These are phyloP conservation scores for Globisporangium lucens DNA, from an alignment of 352 stramenopile genomes.

Conservation along the genomic window DNA sequence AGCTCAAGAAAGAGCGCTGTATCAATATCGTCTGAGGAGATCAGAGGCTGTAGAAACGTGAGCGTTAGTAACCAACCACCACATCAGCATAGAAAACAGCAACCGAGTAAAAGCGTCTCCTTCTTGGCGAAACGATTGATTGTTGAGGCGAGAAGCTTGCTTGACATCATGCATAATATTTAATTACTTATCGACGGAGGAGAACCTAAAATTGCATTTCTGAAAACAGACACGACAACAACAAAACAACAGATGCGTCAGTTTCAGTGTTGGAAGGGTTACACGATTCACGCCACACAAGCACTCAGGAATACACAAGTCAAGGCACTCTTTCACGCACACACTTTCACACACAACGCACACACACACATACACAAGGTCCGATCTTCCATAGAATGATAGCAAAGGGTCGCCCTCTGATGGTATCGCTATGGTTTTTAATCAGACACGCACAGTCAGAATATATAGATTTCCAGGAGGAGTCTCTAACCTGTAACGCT, in stretches of 20 bases:
- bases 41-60: neutral
- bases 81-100: neutral
- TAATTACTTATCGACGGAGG: slow-evolving; percentile 27
- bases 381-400: neutral
- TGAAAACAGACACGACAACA: slow-evolving; percentile 17
- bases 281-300: neutral
- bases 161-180: slow-evolving; percentile 23
- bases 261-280: slow-evolving; percentile 25
- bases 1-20: slow-evolving; percentile 23
- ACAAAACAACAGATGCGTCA: slow-evolving; percentile 17
- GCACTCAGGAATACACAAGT: too few species aligned
- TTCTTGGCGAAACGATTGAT: neutral
- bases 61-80: neutral
- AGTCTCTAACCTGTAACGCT: slow-evolving; percentile 40
- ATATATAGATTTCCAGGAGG: slow-evolving; percentile 14
- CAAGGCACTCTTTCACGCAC: neutral
- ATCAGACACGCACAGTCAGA: neutral
- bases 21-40: slow-evolving; percentile 16
- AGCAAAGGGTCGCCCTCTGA: neutral
- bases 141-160: slow-evolving; percentile 5
- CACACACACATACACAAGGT: neutral
- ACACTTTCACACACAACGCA: neutral
- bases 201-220: slow-evolving; percentile 42
- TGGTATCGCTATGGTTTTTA: neutral
- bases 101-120: slow-evolving; percentile 3